Evolutionary conservation across 1,284 basidiomycete species (phyloP).

Genomic region (Papiliotrema flavescens): DNA sequence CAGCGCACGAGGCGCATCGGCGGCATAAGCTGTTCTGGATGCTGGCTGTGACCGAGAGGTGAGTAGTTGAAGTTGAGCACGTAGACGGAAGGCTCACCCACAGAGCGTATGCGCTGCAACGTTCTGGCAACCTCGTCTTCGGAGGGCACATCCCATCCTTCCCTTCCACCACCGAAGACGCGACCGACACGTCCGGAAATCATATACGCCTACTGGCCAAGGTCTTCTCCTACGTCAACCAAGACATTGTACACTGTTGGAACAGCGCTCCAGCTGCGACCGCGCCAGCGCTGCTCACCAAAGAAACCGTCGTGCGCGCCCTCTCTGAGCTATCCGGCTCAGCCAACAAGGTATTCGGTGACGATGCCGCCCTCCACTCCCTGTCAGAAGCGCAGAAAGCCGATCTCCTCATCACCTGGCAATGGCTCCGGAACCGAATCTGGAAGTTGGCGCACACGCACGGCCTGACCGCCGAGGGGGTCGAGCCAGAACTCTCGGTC

Average conservation of each 20-base stretch:
- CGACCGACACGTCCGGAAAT: background rate
- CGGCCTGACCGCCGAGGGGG: slow-evolving; percentile 15
- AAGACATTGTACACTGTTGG: slow-evolving; percentile 29
- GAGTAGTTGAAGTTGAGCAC: background rate
- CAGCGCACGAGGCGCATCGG: slow-evolving; percentile 12
- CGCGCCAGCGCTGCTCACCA: slow-evolving; percentile 15
- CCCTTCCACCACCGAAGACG: background rate
- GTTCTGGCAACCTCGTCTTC: slow-evolving; percentile 22
- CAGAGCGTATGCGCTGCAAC: background rate
- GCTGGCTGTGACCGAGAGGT: slow-evolving; percentile 32
- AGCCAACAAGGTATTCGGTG: slow-evolving; percentile 20
- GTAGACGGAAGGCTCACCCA: background rate
- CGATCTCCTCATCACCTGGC: slow-evolving; percentile 36
- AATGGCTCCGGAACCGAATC: slow-evolving; percentile 32
- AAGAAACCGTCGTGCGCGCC: slow-evolving; percentile 5
- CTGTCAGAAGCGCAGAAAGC: slow-evolving; percentile 27
- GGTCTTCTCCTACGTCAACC: slow-evolving; percentile 28
- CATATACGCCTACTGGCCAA: slow-evolving; percentile 21
- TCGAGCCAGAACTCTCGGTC: slow-evolving; percentile 13
- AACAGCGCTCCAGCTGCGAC: slow-evolving; percentile 15
- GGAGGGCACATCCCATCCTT: slow-evolving; percentile 11
- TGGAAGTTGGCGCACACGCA: slow-evolving; percentile 26
- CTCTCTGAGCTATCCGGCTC: slow-evolving; percentile 13
- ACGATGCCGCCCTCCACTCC: slow-evolving; percentile 7
- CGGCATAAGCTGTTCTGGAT: slow-evolving; percentile 26